These are phyloP conservation scores for Lasiosphaeriaceae sp. DNA, from an alignment of 495 filamentous ascomycete species.

Conservation along the genomic window DNA sequence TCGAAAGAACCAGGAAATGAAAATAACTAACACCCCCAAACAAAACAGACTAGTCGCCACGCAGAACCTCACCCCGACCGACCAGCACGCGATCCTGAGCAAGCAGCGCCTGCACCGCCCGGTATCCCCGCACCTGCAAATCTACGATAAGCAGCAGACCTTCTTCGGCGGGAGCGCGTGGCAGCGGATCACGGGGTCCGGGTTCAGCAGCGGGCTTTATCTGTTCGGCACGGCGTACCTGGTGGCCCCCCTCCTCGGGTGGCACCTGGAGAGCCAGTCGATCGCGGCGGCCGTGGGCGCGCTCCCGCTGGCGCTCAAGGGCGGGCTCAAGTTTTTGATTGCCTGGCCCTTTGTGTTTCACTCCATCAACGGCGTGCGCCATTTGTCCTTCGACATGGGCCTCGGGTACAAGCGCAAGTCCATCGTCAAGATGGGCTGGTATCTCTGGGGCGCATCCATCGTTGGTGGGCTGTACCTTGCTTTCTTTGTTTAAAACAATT, in stretches of 20 bases:
- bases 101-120: constrained; percentile 82
- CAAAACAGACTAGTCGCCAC: constrained; percentile 52
- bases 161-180: constrained; percentile 66
- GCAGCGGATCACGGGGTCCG: constrained; percentile 76
- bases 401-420: constrained; percentile 61
- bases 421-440: constrained; percentile 73
- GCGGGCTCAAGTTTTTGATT: constrained; percentile 64
- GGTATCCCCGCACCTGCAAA: constrained; percentile 78
- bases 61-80: constrained; percentile 52
- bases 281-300: constrained; percentile 74
- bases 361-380: constrained; percentile 78
- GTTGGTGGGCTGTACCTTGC: constrained; percentile 59
- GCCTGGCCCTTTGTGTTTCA: constrained; percentile 89
- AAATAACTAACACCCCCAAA: background rate
- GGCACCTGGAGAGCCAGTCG: constrained; percentile 77
- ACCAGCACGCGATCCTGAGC: constrained; percentile 69
- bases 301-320: constrained; percentile 65
- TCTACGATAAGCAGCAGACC: constrained; percentile 87
- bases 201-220: constrained; percentile 75
- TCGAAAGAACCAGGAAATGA: background rate
- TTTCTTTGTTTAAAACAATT: constrained; percentile 33
- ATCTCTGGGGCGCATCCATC: constrained; percentile 63
- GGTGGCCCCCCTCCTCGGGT: constrained; percentile 71
- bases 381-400: constrained; percentile 82
- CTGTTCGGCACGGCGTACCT: constrained; percentile 81